phyloP scores from a whole-genome alignment of 495 filamentous ascomycete species.

The Cryomyces minteri region DNA sequence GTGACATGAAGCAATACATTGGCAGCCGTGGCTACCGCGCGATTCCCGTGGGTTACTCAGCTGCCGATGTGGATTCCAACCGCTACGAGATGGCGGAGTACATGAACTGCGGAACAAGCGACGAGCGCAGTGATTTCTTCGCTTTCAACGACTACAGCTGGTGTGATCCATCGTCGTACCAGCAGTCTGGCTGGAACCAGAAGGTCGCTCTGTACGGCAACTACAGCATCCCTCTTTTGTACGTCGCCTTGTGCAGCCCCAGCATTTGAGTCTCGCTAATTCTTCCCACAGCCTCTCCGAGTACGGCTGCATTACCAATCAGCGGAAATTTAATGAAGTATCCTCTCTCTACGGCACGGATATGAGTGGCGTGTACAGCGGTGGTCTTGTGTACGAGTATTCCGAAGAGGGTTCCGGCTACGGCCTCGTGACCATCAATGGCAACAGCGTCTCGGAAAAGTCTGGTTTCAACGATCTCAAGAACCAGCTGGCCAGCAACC shows the following conservation, averaged over 20 bases:
- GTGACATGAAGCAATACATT: conserved; percentile 84
- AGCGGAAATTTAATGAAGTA: conserved; percentile 68
- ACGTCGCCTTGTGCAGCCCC: conserved; percentile 8
- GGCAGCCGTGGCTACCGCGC: conserved; percentile 49
- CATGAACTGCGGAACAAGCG: conserved; percentile 86
- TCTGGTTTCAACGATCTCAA: conserved; percentile 53
- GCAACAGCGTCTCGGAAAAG: conserved; percentile 30
- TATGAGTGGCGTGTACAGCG: conserved; percentile 89
- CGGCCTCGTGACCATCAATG: conserved; percentile 57
- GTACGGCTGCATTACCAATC: conserved; percentile 73
- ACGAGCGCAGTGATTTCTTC: conserved; percentile 83
- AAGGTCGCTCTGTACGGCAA: conserved; percentile 84
- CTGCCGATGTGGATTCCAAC: conserved; percentile 69
- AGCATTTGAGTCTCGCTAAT: conserved; percentile 4
- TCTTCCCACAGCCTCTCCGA: conserved; percentile 51
- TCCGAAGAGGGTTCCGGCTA: conserved; percentile 56
- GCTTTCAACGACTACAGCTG: conserved; percentile 98
- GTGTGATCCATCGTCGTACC: conserved; percentile 71
- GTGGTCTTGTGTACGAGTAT: conserved; percentile 93
- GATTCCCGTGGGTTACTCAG: conserved; percentile 87
- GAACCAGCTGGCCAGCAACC: conserved; percentile 39
- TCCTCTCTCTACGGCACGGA: conserved; percentile 56
- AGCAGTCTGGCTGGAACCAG: conserved; percentile 63
- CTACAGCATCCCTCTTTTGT: conserved; percentile 84
- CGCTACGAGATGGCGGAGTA: conserved; percentile 77